phyloP scores from a whole-genome alignment of 805 yeast species.

The Jamesozyma hellenica region DNA sequence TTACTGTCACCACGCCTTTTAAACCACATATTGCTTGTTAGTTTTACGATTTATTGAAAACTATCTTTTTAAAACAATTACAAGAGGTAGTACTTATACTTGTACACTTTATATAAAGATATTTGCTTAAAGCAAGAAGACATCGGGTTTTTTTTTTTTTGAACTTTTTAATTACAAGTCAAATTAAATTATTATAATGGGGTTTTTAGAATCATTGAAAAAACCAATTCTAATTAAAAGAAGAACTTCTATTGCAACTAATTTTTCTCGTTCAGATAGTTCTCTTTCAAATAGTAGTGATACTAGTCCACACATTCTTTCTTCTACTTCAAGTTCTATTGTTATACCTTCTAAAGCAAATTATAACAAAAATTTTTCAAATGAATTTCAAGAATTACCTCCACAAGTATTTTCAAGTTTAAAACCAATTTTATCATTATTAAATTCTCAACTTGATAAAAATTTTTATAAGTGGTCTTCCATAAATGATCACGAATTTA shows the following conservation, averaged over 20 bases:
- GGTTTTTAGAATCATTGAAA: slow-evolving; percentile 5
- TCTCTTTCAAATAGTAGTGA: slow-evolving; percentile 2
- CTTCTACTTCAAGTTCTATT: slow-evolving; percentile 1
- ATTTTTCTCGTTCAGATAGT: not conserved
- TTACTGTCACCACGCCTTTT: too few species aligned
- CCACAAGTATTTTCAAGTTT: slow-evolving; percentile 5
- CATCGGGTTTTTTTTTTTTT: too few species aligned
- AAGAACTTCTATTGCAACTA: not conserved
- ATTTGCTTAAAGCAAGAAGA: too few species aligned
- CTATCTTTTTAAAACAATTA: too few species aligned
- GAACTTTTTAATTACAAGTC: too few species aligned
- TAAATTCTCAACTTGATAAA: slow-evolving; percentile 11
- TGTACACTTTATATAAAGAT: too few species aligned
- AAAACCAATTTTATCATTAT: slow-evolving; percentile 10
- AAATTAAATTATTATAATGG: too few species aligned
- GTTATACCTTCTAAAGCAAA: not conserved
- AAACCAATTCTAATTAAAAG: slow-evolving; percentile 7
- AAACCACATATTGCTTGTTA: too few species aligned
- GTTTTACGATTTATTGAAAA: too few species aligned
- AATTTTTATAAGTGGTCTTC: slow-evolving; percentile 9
- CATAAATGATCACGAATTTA: not conserved
- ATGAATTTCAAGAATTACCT: slow-evolving; percentile 9
- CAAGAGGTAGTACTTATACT: too few species aligned
- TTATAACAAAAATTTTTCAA: not conserved
- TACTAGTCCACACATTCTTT: not conserved